Evolutionary conservation across 2,329 filamentous ascomycete genomes (phyloP).

Genomic region (Cladosporium sp.): DNA sequence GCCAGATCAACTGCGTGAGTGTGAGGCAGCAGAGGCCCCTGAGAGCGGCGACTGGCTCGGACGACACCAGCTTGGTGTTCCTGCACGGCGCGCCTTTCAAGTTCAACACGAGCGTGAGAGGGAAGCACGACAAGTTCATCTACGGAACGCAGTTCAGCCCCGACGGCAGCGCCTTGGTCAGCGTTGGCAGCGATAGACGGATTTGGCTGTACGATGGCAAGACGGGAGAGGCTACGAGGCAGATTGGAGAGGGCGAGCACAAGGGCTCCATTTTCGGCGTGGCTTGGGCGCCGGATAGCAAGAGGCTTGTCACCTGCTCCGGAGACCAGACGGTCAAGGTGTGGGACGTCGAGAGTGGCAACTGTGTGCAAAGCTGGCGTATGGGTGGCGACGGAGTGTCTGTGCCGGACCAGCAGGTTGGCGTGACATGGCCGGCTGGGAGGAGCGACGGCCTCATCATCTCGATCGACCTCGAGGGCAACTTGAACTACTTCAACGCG

Average conservation of each 20-base stretch:
- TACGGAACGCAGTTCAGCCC: conserved; percentile 85
- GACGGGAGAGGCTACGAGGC: conserved; percentile 73
- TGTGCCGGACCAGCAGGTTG: conserved; percentile 82
- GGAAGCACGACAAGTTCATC: conserved; percentile 81
- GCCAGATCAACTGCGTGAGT: conserved; percentile 83
- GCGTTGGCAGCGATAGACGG: conserved; percentile 82
- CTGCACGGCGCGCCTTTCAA: conserved; percentile 94
- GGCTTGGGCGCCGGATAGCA: conserved; percentile 83
- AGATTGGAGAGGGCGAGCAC: conserved; percentile 78
- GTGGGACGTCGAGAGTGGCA: conserved; percentile 81
- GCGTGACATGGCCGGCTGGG: conserved; percentile 81
- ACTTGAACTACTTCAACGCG: conserved; percentile 80
- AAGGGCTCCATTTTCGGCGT: conserved; percentile 89
- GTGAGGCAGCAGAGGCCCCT: conserved; percentile 87
- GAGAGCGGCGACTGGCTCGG: conserved; percentile 81
- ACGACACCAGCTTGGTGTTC: conserved; percentile 86
- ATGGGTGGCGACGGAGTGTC: conserved; percentile 72
- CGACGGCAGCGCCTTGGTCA: conserved; percentile 74
- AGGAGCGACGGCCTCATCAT: conserved; percentile 82
- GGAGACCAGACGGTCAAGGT: conserved; percentile 92
- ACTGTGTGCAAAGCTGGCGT: conserved; percentile 73
- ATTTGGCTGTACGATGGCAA: conserved; percentile 97
- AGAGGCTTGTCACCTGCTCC: conserved; percentile 80
- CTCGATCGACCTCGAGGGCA: conserved; percentile 78
- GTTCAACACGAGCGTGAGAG: conserved; percentile 76